Evolutionary conservation across 257 asterid species (phyloP).

Genomic region (Forsythia suspensa): DNA sequence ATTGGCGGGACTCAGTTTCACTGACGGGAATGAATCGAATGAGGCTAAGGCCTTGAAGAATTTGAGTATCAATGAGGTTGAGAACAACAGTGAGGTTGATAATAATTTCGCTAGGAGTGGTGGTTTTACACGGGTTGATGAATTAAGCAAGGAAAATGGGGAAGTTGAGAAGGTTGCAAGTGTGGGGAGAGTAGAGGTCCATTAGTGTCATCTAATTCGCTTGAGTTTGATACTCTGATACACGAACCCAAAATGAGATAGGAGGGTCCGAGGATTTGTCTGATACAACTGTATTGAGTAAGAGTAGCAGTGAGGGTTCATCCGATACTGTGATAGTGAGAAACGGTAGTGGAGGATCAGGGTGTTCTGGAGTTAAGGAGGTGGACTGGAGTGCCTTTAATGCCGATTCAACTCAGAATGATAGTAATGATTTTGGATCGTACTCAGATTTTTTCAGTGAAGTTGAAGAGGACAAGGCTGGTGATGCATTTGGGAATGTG

Average conservation of each 20-base stretch:
- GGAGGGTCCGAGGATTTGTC: conserved; percentile 36
- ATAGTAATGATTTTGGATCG: conserved; percentile 69
- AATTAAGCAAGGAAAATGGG: conserved; percentile 20
- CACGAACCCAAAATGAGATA: conserved; percentile 31
- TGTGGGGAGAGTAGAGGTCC: conserved; percentile 29
- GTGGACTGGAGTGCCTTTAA: conserved; percentile 84
- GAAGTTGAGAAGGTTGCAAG: conserved; percentile 33
- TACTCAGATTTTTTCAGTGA: conserved; percentile 66
- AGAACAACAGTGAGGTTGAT: conserved; percentile 28
- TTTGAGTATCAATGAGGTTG: conserved; percentile 57
- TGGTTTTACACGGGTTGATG: conserved; percentile 21
- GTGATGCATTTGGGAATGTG: conserved; percentile 42
- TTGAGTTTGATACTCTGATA: conserved; percentile 37
- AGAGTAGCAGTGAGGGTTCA: conserved; percentile 25
- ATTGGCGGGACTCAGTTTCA: conserved; percentile 23
- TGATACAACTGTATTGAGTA: conserved; percentile 26
- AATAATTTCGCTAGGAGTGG: conserved; percentile 21
- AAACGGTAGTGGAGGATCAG: conserved; percentile 37
- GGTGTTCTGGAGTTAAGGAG: conserved; percentile 66
- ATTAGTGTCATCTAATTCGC: conserved; percentile 34
- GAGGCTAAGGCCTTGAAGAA: conserved; percentile 69
- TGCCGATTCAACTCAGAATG: conserved; percentile 44
- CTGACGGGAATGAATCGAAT: conserved; percentile 66
- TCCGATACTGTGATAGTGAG: conserved; percentile 24
- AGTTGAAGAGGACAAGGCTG: conserved; percentile 45